Evolutionary conservation across 2,329 filamentous ascomycete genomes (phyloP), one percentile per base, ranked within the genome.

Genomic region (Orbilia quercus): DNA sequence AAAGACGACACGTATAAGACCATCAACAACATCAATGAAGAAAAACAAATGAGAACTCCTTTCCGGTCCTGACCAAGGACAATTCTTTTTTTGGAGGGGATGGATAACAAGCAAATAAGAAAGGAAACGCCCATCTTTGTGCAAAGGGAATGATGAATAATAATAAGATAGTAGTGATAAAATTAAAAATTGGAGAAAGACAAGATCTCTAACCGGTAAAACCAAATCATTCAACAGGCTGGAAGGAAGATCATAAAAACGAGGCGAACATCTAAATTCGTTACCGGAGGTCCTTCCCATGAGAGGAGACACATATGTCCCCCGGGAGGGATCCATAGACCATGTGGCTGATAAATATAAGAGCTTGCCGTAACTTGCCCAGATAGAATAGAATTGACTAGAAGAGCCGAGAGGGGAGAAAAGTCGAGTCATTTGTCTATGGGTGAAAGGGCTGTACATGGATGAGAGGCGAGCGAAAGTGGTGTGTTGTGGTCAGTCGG

Each of bases 61-160:
- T 73, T 58, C 60, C 69, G 57, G 69, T 62, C 69, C 69, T 66
- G 69, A 73, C 69, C 69, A 66, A 60, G 69, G 69, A 66, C 60
- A 66, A 57, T 73, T 73, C 69, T 73, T 73, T 31, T 31, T 31
- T 73, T 73, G 38, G 22, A 42, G 54, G 31, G 25, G 36, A 45
- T 48, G 34, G 60, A 57, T 18, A 66, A 57, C 48, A 60, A 48
- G 59, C n/a, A n/a, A n/a, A n/a, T n/a, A n/a, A n/a, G 62, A 66
- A 16, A 44, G 40, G 59, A 55, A 73, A 73, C 69, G 69, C 69
- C 69, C 69, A 73, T 73, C 60, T 73, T 71, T 53, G 69, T 73
- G 69, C 60, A 66, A 65, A 34, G 42, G 23, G 45, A 53, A n/a
- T n/a, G n/a, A n/a, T n/a, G n/a, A n/a, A n/a, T n/a, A n/a, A n/a